Percentiles rank a stretch among this genome's conserved stretches.
Conservation (phyloP, 495 filamentous ascomycete species). For the Aspergillus cavernicola region DNA sequence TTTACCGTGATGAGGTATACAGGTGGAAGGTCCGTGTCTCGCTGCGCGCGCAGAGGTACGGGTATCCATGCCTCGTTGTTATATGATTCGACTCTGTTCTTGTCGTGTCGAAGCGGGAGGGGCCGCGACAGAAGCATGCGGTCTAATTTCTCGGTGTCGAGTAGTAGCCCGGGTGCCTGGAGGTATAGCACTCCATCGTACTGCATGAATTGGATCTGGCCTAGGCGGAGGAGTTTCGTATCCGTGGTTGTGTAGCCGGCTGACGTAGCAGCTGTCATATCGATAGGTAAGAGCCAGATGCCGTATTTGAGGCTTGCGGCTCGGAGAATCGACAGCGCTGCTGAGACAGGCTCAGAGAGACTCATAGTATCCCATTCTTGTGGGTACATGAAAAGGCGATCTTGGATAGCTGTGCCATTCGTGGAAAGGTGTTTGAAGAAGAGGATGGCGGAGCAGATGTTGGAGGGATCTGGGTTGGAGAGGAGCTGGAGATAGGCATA, state of each 20-base stretch:
- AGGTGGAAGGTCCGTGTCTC: conserved; percentile 33
- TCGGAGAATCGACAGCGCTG: conserved; percentile 34
- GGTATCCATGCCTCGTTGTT: conserved; percentile 45
- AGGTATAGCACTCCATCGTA: conserved; percentile 45
- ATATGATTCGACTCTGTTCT: conserved; percentile 35
- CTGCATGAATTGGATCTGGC: conserved; percentile 47
- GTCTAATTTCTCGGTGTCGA: conserved; percentile 39
- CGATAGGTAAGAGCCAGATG: conserved; percentile 47
- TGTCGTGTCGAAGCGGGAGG: conserved; percentile 35
- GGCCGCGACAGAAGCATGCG: conserved; percentile 34
- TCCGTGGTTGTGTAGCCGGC: conserved; percentile 37
- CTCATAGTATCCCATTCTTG: conserved; percentile 39
- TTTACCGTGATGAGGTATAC: conserved; percentile 45
- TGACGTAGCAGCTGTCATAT: conserved; percentile 36
- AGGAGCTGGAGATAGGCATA: conserved; percentile 46
- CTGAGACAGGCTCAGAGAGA: conserved; percentile 25
- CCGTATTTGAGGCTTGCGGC: conserved; percentile 39
- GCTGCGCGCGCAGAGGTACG: conserved; percentile 36
- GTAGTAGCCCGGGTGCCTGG: conserved; percentile 37
- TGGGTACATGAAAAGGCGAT: conserved; percentile 50
- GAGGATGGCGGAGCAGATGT: conserved; percentile 44
- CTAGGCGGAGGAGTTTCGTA: conserved; percentile 40
- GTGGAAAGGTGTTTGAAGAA: conserved; percentile 42
- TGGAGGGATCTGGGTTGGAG: conserved; percentile 40
- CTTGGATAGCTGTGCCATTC: conserved; percentile 35